Conservation (phyloP, 139 green algal genomes). For the Closterium sp. region DNA sequence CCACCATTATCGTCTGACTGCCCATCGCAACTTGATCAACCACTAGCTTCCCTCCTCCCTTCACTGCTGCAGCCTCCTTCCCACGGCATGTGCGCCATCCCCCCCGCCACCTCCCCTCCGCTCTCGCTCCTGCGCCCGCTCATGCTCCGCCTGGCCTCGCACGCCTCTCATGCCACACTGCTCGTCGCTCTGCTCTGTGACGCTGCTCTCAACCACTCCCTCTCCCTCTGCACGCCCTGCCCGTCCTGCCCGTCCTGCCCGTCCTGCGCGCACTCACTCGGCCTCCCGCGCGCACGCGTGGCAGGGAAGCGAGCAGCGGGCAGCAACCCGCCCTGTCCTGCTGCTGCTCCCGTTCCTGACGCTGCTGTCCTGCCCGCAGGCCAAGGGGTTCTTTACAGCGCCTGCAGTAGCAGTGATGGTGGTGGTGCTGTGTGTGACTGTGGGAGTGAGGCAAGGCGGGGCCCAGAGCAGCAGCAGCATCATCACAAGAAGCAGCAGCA, state of each 20-base stretch:
- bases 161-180: not conserved
- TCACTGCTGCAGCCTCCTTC: not conserved
- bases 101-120: not conserved
- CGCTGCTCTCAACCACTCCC: not conserved
- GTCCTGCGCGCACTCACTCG: not conserved
- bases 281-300: no score
- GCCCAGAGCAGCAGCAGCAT: not conserved
- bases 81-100: not conserved
- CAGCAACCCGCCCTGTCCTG: not conserved
- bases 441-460: not conserved
- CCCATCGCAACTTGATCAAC: not conserved
- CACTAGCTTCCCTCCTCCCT: not conserved
- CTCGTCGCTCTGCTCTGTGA: not conserved
- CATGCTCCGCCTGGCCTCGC: not conserved
- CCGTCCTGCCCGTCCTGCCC: no score
- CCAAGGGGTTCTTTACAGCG: not conserved
- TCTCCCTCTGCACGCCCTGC: not conserved
- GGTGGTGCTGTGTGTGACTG: not conserved
- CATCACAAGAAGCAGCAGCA: not conserved
- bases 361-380: not conserved
- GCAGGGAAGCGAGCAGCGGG: not conserved
- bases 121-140: not conserved
- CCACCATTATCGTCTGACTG: not conserved
- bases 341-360: not conserved
- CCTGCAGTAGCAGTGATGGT: not conserved